Conservation (phyloP, 208 protist species). For the Trypanosoma avium region DNA sequence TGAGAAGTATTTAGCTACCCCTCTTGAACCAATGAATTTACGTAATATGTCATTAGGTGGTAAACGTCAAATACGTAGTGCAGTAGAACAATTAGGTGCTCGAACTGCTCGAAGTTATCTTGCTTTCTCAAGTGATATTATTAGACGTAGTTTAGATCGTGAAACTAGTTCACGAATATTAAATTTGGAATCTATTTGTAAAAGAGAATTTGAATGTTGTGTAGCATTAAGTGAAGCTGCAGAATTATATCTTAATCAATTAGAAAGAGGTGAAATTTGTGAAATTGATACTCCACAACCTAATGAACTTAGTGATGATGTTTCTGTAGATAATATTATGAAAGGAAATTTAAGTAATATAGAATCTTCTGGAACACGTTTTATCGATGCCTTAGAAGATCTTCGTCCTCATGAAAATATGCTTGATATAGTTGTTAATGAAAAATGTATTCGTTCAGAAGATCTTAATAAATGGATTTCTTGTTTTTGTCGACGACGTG, state of each 20-base stretch:
- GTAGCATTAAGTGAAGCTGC: slow-evolving; percentile 45
- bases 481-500: slow-evolving; percentile 73
- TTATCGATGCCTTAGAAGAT: slow-evolving; percentile 45
- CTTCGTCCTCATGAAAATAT: slow-evolving; percentile 70
- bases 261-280: slow-evolving; percentile 18
- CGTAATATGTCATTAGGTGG: slow-evolving; percentile 28
- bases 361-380: not conserved
- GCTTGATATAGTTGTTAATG: slow-evolving; percentile 82
- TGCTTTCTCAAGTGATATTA: slow-evolving; percentile 48
- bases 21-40: slow-evolving; percentile 53
- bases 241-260: slow-evolving; percentile 32
- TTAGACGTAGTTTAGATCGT: slow-evolving; percentile 36
- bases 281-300: not conserved
- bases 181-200: slow-evolving; percentile 50
- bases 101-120: slow-evolving; percentile 71
- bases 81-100: slow-evolving; percentile 57
- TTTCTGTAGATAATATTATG: slow-evolving; percentile 16
- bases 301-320: slow-evolving; percentile 25
- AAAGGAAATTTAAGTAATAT: not conserved
- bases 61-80: slow-evolving; percentile 24
- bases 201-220: slow-evolving; percentile 74
- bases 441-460: slow-evolving; percentile 59
- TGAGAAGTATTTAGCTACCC: slow-evolving; percentile 44
- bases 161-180: slow-evolving; percentile 47
- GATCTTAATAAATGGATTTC: slow-evolving; percentile 75